phyloP scores from a whole-genome alignment of 2,329 filamentous ascomycete species.

The Bipolaris sorokiniana region DNA sequence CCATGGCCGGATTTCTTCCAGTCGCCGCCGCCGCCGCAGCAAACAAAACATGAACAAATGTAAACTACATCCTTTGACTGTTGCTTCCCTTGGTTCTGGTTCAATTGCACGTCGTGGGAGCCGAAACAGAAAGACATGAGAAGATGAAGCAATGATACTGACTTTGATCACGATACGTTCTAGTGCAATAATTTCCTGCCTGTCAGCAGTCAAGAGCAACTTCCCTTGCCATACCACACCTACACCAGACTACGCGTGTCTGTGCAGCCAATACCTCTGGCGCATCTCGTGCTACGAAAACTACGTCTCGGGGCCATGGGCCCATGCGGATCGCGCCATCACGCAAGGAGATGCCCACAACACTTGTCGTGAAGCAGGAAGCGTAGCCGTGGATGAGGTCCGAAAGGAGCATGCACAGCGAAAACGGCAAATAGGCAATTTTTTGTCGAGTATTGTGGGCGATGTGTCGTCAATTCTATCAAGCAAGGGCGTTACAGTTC shows the following conservation, averaged over 20 bases:
- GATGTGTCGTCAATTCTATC: conserved; percentile 7
- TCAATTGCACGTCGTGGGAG: too few relatives aligned
- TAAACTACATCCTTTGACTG: neutral
- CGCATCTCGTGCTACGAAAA: conserved; percentile 20
- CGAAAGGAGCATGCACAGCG: conserved; percentile 11
- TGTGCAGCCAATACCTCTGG: conserved; percentile 25
- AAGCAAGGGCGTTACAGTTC: too few relatives aligned
- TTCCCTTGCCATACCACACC: conserved; percentile 8
- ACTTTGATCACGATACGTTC: neutral
- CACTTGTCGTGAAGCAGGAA: conserved; percentile 18
- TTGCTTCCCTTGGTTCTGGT: too few relatives aligned
- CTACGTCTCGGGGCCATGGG: conserved; percentile 10
- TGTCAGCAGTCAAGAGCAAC: conserved; percentile 11
- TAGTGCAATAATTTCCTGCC: conserved; percentile 14
- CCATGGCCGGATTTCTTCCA: neutral
- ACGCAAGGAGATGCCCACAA: neutral
- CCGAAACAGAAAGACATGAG: too few relatives aligned
- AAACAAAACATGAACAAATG: neutral
- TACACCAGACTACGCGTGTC: conserved; percentile 9
- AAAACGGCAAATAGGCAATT: conserved; percentile 15
- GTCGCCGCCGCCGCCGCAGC: neutral
- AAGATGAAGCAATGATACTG: neutral
- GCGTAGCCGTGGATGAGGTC: conserved; percentile 1
- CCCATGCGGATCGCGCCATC: conserved; percentile 3
- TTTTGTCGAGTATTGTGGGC: conserved; percentile 18